Evolutionary conservation across 371 early-diverging fungal genomes (phyloP), one percentile per base, ranked within the genome.

Genomic region (Mortierella sp.): DNA sequence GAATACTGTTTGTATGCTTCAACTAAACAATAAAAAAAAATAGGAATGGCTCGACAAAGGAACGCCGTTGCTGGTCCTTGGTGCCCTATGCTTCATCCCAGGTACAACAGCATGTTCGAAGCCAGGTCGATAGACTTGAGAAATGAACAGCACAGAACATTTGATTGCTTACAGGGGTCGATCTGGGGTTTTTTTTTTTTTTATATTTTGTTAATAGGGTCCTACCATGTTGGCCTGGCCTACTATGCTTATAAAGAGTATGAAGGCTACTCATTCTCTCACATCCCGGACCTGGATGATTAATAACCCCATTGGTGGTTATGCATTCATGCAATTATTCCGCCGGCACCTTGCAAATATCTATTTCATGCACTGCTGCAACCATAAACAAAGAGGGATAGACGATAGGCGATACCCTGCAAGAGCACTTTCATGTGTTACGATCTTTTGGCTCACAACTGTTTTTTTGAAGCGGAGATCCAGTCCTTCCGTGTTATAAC

Each of bases 181-280:
- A 14, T 39, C 39, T 2, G 37, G 37, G 37, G 37, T 37, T 37
- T 14, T 8, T 37, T 11, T 14, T 14, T 39, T 2, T 44, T 5
- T 44, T 21, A 21, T 4, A 43, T 27, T 6, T 34, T 7, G 30
- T 50, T 4, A 31, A 50, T 52, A 80, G 80, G 80, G 42, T 56
- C 72, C 5, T 81, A 81, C 50, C 81, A 81, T 56, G 81, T 81
- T n/a, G 62, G 37, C 2, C 57, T 81, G 12, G 81, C 81, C 6
- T 81, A 79, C 51, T 79, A 79, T 30, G 80, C 80, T 1, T 81
- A 76, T 39, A 60, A 70, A 49, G 80, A 78, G 30, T 81, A 81
- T 44, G 72, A 81, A 15, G 81, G 81, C 12, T 81, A 81, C 37
- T 71, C 76, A 14, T 81, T 79, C 47, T 51, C 63, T 6, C 72